A percentile compares a stretch with the other conserved stretches of the same genome.
Conservation (phyloP, 208 protist genomes). For the Leishmania major region DNA sequence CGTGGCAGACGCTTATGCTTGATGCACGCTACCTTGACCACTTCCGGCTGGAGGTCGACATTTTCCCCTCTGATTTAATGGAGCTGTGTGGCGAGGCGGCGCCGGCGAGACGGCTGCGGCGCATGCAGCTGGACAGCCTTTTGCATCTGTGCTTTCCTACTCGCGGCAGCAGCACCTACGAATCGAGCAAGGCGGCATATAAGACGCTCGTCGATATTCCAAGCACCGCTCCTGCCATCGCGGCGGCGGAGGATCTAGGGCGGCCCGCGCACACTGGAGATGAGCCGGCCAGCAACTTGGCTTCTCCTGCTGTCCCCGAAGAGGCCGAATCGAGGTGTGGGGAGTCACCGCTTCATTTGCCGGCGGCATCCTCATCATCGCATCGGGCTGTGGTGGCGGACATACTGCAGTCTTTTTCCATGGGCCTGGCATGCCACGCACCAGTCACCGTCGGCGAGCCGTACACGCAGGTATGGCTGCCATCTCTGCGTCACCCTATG, state of each 20-base stretch:
- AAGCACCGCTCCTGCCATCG: not conserved
- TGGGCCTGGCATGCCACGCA: not conserved
- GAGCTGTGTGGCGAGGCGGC: conserved; percentile 42
- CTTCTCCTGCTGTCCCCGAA: not conserved
- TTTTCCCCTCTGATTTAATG: conserved; percentile 31
- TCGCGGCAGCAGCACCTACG: not conserved
- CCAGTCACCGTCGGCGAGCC: not conserved
- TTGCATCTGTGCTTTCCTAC: conserved; percentile 15
- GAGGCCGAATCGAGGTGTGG: conserved; percentile 16
- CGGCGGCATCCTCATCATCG: not conserved
- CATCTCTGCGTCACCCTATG: conserved; percentile 53
- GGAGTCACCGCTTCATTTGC: conserved; percentile 1
- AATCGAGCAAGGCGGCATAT: not conserved
- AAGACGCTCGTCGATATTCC: not conserved
- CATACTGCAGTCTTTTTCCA: conserved; percentile 18
- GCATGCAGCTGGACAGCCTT: not conserved
- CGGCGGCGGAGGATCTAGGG: not conserved
- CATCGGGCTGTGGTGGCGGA: conserved; percentile 9
- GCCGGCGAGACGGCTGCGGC: conserved; percentile 11
- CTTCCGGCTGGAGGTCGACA: conserved; percentile 18
- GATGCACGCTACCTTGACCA: conserved; percentile 19
- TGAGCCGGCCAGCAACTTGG: too few species aligned
- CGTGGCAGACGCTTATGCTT: conserved; percentile 32
- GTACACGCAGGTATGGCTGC: conserved; percentile 58
- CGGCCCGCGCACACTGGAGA: not conserved